Conservation (phyloP, 768 basidiomycete species). For the Calocybe indica region DNA sequence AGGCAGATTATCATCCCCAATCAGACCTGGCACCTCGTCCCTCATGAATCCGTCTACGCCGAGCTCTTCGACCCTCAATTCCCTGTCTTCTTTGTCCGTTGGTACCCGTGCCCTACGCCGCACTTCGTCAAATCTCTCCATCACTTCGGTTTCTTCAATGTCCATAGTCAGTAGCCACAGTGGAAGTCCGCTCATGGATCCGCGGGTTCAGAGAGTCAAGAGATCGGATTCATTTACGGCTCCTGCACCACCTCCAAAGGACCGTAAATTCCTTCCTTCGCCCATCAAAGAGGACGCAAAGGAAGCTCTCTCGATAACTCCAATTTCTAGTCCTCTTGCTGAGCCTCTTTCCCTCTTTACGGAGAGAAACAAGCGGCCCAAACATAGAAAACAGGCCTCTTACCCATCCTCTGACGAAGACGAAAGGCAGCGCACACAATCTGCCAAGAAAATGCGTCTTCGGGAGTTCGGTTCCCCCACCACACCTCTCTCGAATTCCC, state of each 20-base stretch:
- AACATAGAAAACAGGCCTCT: constrained; percentile 27
- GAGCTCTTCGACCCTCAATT: constrained; percentile 58
- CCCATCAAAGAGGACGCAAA: too few species aligned
- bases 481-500: constrained; percentile 16
- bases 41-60: constrained; percentile 53
- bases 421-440: constrained; percentile 54
- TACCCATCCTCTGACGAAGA: constrained; percentile 71
- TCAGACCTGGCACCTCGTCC: constrained; percentile 30
- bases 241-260: constrained; percentile 26
- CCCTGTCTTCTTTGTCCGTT: constrained; percentile 31
- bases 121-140: constrained; percentile 37
- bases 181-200: constrained; percentile 32
- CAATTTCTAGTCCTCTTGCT: too few species aligned
- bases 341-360: constrained; percentile 9
- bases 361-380: constrained; percentile 20
- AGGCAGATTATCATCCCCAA: constrained; percentile 35
- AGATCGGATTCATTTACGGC: constrained; percentile 43
- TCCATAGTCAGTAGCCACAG: constrained; percentile 32
- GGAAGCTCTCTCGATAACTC: too few species aligned
- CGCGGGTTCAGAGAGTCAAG: constrained; percentile 45
- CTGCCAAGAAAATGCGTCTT: constrained; percentile 56
- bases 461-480: constrained; percentile 18
- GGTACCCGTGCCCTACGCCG: constrained; percentile 36
- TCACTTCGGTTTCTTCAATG: constrained; percentile 37
- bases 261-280: constrained; percentile 6